These are phyloP conservation scores for Xylaria sp. DNA, from an alignment of 2,329 filamentous ascomycete genomes.

Conservation along the genomic window DNA sequence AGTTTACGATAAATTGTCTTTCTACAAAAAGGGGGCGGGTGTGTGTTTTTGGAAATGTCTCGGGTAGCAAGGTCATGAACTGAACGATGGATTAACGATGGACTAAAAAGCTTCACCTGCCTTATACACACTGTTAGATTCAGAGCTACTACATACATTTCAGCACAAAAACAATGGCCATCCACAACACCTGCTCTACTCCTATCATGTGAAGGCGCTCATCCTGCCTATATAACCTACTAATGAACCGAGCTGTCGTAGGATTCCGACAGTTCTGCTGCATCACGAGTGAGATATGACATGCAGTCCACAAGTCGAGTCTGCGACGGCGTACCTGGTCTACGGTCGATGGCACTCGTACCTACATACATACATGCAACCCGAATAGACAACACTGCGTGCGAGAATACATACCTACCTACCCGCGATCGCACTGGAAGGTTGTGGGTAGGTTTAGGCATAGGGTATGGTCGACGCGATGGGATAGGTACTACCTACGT, in stretches of 20 bases:
- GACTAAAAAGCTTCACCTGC: conserved; percentile 37
- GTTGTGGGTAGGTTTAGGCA: not conserved
- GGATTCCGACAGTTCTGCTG: too few relatives aligned
- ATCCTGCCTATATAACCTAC: too few relatives aligned
- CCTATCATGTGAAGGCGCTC: too few relatives aligned
- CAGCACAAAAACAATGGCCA: conserved; percentile 10
- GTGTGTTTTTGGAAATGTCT: conserved; percentile 36
- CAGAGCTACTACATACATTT: conserved; percentile 25
- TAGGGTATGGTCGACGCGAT: not conserved
- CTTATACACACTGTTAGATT: conserved; percentile 34
- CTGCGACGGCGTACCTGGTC: too few relatives aligned
- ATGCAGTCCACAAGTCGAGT: too few relatives aligned
- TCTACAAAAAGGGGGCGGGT: conserved; percentile 36
- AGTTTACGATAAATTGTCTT: conserved; percentile 33
- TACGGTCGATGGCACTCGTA: not conserved
- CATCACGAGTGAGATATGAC: too few relatives aligned
- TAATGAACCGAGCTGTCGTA: too few relatives aligned
- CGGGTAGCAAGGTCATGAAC: conserved; percentile 38
- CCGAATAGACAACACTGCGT: too few relatives aligned
- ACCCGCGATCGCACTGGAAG: not conserved
- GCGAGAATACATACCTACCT: not conserved
- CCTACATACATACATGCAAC: not conserved
- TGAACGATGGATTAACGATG: conserved; percentile 34
- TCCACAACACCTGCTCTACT: not conserved
- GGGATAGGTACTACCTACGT: too few relatives aligned